These are phyloP conservation scores for Leucosporidium creatinivorum DNA, from an alignment of 768 basidiomycete species.

Conservation along the genomic window DNA sequence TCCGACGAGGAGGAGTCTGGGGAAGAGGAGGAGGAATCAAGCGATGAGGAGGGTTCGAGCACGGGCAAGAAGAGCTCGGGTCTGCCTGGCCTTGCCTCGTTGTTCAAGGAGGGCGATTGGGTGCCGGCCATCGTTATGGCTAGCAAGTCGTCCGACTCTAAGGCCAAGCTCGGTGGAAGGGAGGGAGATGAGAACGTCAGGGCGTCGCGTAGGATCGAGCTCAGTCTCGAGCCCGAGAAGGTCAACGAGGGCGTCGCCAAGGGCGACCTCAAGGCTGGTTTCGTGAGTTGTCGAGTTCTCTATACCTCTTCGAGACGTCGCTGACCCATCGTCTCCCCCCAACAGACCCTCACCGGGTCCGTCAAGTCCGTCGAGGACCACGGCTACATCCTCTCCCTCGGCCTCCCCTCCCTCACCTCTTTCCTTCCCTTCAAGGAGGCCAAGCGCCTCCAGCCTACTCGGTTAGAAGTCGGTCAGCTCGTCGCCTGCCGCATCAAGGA, in stretches of 20 bases:
- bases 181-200: conserved; percentile 58
- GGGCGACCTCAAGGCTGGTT: conserved; percentile 65
- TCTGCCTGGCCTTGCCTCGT: conserved; percentile 62
- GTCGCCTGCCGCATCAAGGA: conserved; percentile 61
- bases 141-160: conserved; percentile 60
- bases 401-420: conserved; percentile 66
- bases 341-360: conserved; percentile 64
- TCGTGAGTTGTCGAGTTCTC: conserved; percentile 51
- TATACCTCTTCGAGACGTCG: background rate
- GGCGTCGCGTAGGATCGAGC: conserved; percentile 72
- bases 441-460: conserved; percentile 43
- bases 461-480: conserved; percentile 59
- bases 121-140: conserved; percentile 67
- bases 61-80: conserved; percentile 21
- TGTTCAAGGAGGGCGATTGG: conserved; percentile 81
- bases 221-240: conserved; percentile 71
- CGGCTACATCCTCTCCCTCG: conserved; percentile 83
- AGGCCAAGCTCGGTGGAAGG: conserved; percentile 51
- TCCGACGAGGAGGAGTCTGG: conserved; percentile 37
- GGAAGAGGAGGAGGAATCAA: conserved; percentile 41
- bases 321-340: background rate
- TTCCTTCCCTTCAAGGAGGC: conserved; percentile 76
- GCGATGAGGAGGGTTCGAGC: conserved; percentile 42
- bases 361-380: conserved; percentile 86
- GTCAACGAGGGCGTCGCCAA: conserved; percentile 76